Conservation (phyloP, 1,284 basidiomycete genomes). For the Heliocybe sulcata region DNA sequence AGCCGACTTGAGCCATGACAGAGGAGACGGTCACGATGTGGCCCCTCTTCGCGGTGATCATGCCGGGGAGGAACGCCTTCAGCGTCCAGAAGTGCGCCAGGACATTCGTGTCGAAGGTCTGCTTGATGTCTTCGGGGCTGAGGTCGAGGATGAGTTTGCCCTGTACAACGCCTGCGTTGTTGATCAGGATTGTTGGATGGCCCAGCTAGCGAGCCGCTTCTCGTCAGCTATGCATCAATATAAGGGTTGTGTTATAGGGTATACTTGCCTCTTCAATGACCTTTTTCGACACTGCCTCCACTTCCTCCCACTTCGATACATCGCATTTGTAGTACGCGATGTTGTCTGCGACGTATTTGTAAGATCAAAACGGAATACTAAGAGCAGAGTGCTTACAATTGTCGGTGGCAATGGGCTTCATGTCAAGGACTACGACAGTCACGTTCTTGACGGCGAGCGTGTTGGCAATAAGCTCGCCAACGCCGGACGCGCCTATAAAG, state of each 20-base stretch:
- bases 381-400: slow-evolving; percentile 45
- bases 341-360: slow-evolving; percentile 43
- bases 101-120: slow-evolving; percentile 87
- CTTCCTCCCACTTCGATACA: slow-evolving; percentile 81
- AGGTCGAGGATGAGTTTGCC: slow-evolving; percentile 84
- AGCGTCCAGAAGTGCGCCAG: slow-evolving; percentile 87
- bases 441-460: slow-evolving; percentile 78
- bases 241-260: background rate
- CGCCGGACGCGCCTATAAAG: slow-evolving; percentile 71
- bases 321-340: slow-evolving; percentile 84
- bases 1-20: slow-evolving; percentile 68
- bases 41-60: slow-evolving; percentile 72
- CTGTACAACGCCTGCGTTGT: slow-evolving; percentile 95
- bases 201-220: slow-evolving; percentile 50
- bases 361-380: slow-evolving; percentile 2
- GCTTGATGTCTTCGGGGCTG: slow-evolving; percentile 66
- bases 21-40: slow-evolving; percentile 90
- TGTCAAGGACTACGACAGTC: slow-evolving; percentile 80
- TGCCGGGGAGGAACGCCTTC: slow-evolving; percentile 88
- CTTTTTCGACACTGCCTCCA: slow-evolving; percentile 61
- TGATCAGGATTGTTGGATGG: slow-evolving; percentile 84
- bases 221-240: background rate
- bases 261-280: slow-evolving; percentile 64
- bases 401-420: slow-evolving; percentile 68
- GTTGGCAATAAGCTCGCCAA: slow-evolving; percentile 82